phyloP scores from a whole-genome alignment of 805 yeast species.

The Cyberlindnera americana region DNA sequence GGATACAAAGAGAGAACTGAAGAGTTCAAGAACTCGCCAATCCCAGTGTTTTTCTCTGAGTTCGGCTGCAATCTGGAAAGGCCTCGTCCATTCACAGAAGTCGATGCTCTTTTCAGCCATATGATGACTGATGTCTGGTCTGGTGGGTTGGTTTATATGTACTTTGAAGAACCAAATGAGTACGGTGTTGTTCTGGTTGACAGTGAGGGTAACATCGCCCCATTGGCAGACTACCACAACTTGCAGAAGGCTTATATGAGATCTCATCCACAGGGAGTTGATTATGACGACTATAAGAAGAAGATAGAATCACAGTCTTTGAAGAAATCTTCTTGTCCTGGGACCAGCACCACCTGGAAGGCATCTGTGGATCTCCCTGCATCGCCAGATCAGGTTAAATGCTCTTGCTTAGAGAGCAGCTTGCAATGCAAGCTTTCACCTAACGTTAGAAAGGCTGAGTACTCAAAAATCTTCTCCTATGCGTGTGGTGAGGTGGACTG shows the following conservation, averaged over 20 bases:
- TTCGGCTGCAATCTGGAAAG: constrained; percentile 68
- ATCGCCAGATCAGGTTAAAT: constrained; percentile 56
- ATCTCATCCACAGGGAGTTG: constrained; percentile 44
- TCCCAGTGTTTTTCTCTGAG: constrained; percentile 77
- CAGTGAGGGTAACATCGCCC: constrained; percentile 40
- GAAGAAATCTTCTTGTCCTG: constrained; percentile 44
- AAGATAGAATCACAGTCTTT: constrained; percentile 12
- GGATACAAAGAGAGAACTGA: constrained; percentile 65
- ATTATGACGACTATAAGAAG: constrained; percentile 28
- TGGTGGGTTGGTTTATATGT: constrained; percentile 84
- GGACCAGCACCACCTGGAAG: constrained; percentile 49
- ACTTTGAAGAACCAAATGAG: constrained; percentile 69
- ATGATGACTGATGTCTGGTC: constrained; percentile 81
- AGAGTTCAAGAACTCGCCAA: constrained; percentile 58
- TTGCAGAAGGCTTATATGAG: constrained; percentile 49
- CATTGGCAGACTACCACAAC: constrained; percentile 57
- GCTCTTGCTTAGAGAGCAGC: constrained; percentile 56
- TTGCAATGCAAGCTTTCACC: constrained; percentile 54
- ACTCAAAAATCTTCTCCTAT: constrained; percentile 51
- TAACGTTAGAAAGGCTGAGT: constrained; percentile 43
- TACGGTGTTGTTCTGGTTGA: constrained; percentile 63
- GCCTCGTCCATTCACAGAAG: constrained; percentile 73
- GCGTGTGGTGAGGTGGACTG: constrained; percentile 60
- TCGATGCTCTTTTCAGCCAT: constrained; percentile 56
- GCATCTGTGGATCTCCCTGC: constrained; percentile 64